phyloP scores from a whole-genome alignment of 768 basidiomycete genomes.

The Symmetrospora coprosmae region DNA sequence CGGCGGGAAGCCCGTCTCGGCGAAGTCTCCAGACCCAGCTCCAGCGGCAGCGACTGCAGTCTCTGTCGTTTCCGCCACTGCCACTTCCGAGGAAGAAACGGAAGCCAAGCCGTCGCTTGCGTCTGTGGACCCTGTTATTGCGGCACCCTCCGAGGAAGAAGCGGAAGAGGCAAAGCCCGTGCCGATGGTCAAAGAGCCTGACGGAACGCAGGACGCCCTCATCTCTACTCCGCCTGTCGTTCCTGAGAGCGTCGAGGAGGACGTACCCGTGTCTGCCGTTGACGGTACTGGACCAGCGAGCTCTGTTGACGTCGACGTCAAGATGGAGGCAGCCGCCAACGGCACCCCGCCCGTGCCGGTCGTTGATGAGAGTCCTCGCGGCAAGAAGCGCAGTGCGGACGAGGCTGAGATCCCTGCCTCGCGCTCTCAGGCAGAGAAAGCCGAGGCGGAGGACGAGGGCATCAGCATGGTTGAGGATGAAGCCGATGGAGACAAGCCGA shows the following conservation, averaged over 20 bases:
- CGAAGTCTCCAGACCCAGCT: not conserved
- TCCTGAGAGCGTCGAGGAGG: conserved; percentile 11
- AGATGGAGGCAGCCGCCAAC: not conserved
- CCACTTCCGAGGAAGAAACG: not conserved
- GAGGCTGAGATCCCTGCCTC: conserved; percentile 30
- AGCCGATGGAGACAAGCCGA: conserved; percentile 33
- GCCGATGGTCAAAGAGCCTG: conserved; percentile 5
- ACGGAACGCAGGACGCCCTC: not conserved
- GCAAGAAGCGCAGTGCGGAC: conserved; percentile 44
- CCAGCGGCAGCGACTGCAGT: conserved; percentile 2
- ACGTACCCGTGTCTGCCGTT: not conserved
- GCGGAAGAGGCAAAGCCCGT: not conserved
- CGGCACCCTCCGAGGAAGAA: conserved; percentile 5
- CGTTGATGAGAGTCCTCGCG: conserved; percentile 32
- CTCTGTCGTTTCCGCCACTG: not conserved
- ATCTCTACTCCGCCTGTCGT: not conserved
- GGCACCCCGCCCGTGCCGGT: conserved; percentile 5
- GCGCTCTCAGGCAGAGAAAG: not conserved
- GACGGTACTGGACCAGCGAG: not conserved
- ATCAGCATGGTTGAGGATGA: no score
- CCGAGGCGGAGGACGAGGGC: conserved; percentile 26
- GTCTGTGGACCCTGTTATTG: not conserved
- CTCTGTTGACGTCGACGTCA: not conserved
- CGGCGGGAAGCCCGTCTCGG: conserved; percentile 11
- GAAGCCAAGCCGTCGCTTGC: not conserved